These are phyloP conservation scores for Boletus albobrunnescens DNA, from an alignment of 1,284 basidiomycete genomes.

Conservation along the genomic window DNA sequence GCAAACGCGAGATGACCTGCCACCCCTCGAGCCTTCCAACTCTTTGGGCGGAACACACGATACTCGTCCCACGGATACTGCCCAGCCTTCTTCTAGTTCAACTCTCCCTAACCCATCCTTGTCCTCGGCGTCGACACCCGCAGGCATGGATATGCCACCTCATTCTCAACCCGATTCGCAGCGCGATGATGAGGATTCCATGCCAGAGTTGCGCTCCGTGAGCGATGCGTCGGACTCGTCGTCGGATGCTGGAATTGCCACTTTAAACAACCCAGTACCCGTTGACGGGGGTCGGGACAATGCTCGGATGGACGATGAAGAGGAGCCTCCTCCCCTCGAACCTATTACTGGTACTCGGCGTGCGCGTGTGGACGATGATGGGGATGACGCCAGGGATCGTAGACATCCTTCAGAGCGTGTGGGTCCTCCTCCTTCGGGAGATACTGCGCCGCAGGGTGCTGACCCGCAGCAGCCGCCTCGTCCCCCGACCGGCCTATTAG, in stretches of 20 bases:
- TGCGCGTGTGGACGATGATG: constrained; percentile 51
- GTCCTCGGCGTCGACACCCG: background rate
- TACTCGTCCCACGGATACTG: constrained; percentile 2
- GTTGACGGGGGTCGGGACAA: constrained; percentile 34
- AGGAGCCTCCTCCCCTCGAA: constrained; percentile 22
- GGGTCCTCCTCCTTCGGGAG: constrained; percentile 6
- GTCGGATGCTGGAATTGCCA: constrained; percentile 25
- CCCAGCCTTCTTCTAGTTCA: constrained; percentile 8
- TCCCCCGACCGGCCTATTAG: constrained; percentile 21
- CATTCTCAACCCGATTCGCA: constrained; percentile 6
- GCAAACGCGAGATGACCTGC: background rate
- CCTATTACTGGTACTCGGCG: constrained; percentile 37
- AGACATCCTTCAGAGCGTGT: constrained; percentile 56
- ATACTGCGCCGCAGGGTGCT: constrained; percentile 16
- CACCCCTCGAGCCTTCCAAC: constrained; percentile 6
- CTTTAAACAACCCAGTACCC: constrained; percentile 35
- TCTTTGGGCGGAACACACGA: background rate
- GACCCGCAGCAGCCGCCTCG: constrained; percentile 18
- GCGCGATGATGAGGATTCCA: constrained; percentile 30
- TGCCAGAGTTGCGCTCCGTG: constrained; percentile 43
- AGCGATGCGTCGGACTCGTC: constrained; percentile 37
- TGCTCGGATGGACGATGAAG: constrained; percentile 31
- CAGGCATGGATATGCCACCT: constrained; percentile 7
- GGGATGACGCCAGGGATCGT: constrained; percentile 52
- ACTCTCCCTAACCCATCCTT: background rate